Conservation (phyloP, 2,329 filamentous ascomycete species). For the Exophiala mesophila region DNA sequence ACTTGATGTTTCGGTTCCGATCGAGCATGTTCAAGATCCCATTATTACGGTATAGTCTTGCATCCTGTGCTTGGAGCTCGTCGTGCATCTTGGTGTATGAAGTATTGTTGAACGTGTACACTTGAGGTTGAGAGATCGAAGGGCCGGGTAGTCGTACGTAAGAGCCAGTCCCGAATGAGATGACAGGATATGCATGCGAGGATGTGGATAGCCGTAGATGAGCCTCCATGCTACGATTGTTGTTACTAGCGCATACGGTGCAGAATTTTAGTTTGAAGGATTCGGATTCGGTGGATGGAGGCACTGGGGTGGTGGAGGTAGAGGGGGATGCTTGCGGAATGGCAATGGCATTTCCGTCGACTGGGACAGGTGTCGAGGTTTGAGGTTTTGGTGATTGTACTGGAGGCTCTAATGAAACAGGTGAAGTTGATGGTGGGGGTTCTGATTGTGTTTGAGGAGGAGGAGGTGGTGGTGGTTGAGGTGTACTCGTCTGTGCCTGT, state of each 20-base stretch:
- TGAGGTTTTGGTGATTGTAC: constrained; percentile 1
- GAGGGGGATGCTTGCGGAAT: constrained; percentile 17
- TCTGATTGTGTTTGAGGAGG: constrained; percentile 7
- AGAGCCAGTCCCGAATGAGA: constrained; percentile 94
- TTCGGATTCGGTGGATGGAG: constrained; percentile 14
- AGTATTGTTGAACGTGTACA: constrained; percentile 96
- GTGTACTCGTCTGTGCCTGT: constrained; percentile 40
- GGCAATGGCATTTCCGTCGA: constrained; percentile 21
- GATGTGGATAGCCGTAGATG: constrained; percentile 85
- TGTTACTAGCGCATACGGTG: constrained; percentile 97
- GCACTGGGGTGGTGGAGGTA: constrained; percentile 15
- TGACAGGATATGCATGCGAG: constrained; percentile 83
- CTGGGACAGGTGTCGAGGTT: constrained; percentile 1
- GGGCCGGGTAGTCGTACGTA: constrained; percentile 90
- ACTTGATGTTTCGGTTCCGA: constrained; percentile 86
- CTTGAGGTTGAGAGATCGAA: constrained; percentile 86
- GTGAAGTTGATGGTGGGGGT: constrained; percentile 3
- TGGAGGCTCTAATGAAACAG: constrained; percentile 16
- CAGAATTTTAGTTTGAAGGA: constrained; percentile 91
- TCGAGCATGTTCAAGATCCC: constrained; percentile 94
- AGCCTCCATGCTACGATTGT: constrained; percentile 99
- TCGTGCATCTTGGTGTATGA: constrained; percentile 94
- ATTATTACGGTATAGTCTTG: constrained; percentile 81
- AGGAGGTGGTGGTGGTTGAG: constrained; percentile 24
- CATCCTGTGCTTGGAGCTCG: constrained; percentile 81